phyloP scores from a whole-genome alignment of 768 basidiomycete genomes.

The Lactifluus hygrophoroides region DNA sequence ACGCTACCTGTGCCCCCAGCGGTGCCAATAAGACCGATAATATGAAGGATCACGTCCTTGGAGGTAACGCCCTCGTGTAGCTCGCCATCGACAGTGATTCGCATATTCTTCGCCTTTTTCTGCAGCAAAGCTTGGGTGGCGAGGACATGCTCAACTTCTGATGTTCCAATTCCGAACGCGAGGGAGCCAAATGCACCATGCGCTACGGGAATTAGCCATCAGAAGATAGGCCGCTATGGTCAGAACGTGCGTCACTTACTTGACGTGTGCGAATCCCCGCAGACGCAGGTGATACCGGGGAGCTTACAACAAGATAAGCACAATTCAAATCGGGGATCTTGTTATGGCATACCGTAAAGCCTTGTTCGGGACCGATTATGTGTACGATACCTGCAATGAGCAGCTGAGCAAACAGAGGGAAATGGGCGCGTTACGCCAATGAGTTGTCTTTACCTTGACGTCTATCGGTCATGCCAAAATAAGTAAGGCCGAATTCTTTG shows the following conservation, averaged over 20 bases:
- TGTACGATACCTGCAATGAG: constrained; percentile 39
- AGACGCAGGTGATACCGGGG: constrained; percentile 43
- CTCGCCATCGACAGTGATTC: constrained; percentile 49
- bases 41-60: constrained; percentile 58
- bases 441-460: constrained; percentile 41
- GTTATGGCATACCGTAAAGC: constrained; percentile 39
- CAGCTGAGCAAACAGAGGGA: not conserved
- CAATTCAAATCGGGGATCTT: not conserved
- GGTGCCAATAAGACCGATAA: constrained; percentile 56
- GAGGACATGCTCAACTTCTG: constrained; percentile 62
- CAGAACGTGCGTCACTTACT: constrained; percentile 29
- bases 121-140: constrained; percentile 58
- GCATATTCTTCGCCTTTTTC: constrained; percentile 59
- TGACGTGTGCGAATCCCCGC: constrained; percentile 60
- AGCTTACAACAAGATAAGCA: constrained; percentile 24
- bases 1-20: constrained; percentile 58
- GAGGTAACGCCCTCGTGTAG: constrained; percentile 49
- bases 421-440: not conserved
- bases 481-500: constrained; percentile 56
- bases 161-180: constrained; percentile 60
- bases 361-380: constrained; percentile 60
- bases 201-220: constrained; percentile 26
- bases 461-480: constrained; percentile 60
- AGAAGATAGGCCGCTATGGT: not conserved
- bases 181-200: constrained; percentile 63